A percentile compares a stretch with the other conserved stretches of the same genome.
Evolutionary conservation across 164 flowering plant genomes (phyloP).

Genomic region (Paratinospora sagittata): DNA sequence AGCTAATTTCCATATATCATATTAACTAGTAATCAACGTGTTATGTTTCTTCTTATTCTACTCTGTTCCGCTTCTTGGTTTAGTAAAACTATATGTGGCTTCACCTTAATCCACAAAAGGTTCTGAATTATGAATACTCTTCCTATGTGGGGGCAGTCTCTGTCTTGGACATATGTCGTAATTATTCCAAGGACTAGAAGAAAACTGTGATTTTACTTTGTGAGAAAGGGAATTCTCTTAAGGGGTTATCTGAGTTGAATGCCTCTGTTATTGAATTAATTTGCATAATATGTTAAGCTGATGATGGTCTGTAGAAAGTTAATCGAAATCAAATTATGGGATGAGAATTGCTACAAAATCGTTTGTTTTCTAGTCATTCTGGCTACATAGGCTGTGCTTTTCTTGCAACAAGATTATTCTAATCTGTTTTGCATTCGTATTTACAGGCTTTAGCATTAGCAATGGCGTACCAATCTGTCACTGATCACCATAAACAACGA

Average conservation of each 20-base stretch:
- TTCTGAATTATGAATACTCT: too few species aligned
- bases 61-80: neutral
- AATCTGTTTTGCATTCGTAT: neutral
- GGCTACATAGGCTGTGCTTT: neutral
- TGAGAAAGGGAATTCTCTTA: too few species aligned
- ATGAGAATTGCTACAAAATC: neutral
- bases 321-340: neutral
- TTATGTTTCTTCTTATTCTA: neutral
- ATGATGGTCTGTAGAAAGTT: neutral
- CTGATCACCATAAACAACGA: constrained; percentile 76
- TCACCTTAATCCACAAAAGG: too few species aligned
- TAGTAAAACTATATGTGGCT: too few species aligned
- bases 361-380: neutral
- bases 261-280: too few species aligned
- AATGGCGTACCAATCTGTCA: constrained; percentile 81
- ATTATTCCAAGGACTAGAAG: too few species aligned
- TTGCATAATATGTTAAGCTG: too few species aligned
- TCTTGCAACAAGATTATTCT: neutral
- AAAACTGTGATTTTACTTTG: too few species aligned
- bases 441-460: constrained; percentile 84
- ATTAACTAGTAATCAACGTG: neutral
- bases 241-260: too few species aligned
- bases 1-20: neutral
- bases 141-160: too few species aligned
- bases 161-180: too few species aligned